Base-by-base conservation (phyloP, 2,329 filamentous ascomycete genomes). In the Fusarium sp. region DNA sequence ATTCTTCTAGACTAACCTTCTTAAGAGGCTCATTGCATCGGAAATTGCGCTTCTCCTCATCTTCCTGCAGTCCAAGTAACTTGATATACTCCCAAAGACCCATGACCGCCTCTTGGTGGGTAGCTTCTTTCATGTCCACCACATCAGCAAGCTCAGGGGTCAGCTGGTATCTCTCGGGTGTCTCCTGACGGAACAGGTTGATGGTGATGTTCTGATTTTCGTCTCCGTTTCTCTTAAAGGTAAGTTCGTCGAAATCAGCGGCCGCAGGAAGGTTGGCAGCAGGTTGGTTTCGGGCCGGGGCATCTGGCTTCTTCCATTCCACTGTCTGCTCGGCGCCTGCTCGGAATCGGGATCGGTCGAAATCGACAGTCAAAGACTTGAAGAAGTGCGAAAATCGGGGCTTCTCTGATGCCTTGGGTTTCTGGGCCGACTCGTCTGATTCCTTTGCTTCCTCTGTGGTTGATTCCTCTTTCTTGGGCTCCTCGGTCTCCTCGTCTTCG, bases 41-140 rank as follows among this genome's bases (percentile, higher is more conserved):
- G 75, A 99, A 95, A 67, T 93, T 92, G 68, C 96, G 89, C 84
- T 96, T 96, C 79, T 99, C 96, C 66, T 98, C 95, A 71, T 97
- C 95, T 79, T 98, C 95, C 80, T 97, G 94, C 49, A 99, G 85
- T 20, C 91, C 91, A 85, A 93, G 92, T 23, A 93, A 87, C 74
- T 93, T 91, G 73, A 97, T 93, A 77, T 99, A 99, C 79, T 98
- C 95, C 94, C 95, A 99, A 35, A 99, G 88, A 17, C 93, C 95
- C 86, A 97, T 93, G 32, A 97, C 90, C 10, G 95, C 92, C 69
- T 96, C 94, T 41, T 94, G 92, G 33, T 94, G 91, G 32, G 96
- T 95, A 54, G 94, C 95, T 80, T 97, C 94, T 52, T 90, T 87
- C 76, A 93, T 93, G 77, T 98, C 96, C 20, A 98, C 85, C 17